These are phyloP conservation scores for Clitopilus passeckerianus DNA, from an alignment of 768 basidiomycete genomes.

Conservation along the genomic window DNA sequence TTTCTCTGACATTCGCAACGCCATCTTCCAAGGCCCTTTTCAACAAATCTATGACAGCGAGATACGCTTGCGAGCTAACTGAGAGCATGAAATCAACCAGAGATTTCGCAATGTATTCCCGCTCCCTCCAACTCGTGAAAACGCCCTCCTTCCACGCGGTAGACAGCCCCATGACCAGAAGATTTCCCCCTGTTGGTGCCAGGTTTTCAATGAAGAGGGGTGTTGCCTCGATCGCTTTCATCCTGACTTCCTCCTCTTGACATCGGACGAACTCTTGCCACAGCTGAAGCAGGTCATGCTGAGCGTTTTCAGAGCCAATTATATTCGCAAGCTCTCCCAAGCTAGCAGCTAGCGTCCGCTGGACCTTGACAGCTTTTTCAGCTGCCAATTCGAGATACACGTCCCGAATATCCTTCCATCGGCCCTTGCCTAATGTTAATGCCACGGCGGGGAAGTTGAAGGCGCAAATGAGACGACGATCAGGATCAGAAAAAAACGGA, in stretches of 20 bases:
- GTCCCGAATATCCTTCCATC: conserved; percentile 72
- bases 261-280: conserved; percentile 58
- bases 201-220: conserved; percentile 53
- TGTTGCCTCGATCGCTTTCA: conserved; percentile 66
- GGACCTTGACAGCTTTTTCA: conserved; percentile 59
- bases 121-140: conserved; percentile 73
- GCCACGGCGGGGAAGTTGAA: conserved; percentile 93
- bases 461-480: conserved; percentile 73
- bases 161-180: conserved; percentile 40
- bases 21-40: conserved; percentile 63
- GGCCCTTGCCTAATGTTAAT: conserved; percentile 67
- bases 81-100: conserved; percentile 43
- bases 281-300: conserved; percentile 63
- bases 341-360: conserved; percentile 80
- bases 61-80: conserved; percentile 35
- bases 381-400: conserved; percentile 63
- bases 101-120: conserved; percentile 61
- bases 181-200: conserved; percentile 37
- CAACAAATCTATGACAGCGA: conserved; percentile 50
- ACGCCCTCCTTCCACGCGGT: conserved; percentile 52
- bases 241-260: conserved; percentile 66
- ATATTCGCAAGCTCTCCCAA: conserved; percentile 87
- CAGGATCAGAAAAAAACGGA: conserved; percentile 56
- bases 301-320: conserved; percentile 66
- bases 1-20: conserved; percentile 83